Conservation (phyloP, 352 stramenopile species). For the Phytophthora tentaculata region DNA sequence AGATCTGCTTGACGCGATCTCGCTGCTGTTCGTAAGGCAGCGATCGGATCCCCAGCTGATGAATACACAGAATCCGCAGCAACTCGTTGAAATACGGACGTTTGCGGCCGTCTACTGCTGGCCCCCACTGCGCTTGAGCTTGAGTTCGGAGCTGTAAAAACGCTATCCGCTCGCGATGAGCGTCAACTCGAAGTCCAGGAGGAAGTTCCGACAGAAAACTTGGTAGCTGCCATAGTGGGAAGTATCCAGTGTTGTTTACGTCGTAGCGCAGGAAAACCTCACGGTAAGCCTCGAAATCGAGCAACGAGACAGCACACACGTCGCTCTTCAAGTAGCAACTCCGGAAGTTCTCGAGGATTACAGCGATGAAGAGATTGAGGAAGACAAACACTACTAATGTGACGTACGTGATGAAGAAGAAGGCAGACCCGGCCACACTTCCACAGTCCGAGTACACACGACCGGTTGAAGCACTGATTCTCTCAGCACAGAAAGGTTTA, state of each 20-base stretch:
- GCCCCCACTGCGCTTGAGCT: conserved; percentile 60
- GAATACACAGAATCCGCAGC: conserved; percentile 76
- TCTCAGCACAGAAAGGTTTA: conserved; percentile 66
- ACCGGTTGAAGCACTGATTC: conserved; percentile 38
- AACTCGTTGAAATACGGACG: conserved; percentile 83
- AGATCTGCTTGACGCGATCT: conserved; percentile 86
- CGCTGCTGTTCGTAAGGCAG: conserved; percentile 83
- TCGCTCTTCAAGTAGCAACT: conserved; percentile 82
- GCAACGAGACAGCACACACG: conserved; percentile 73
- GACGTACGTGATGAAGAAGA: conserved; percentile 80
- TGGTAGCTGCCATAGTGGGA: conserved; percentile 72
- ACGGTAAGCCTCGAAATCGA: conserved; percentile 79
- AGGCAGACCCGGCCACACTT: conserved; percentile 41
- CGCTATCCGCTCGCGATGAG: conserved; percentile 44
- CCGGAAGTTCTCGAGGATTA: conserved; percentile 86
- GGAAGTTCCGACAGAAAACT: conserved; percentile 67
- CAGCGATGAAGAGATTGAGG: conserved; percentile 84
- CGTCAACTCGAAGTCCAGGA: conserved; percentile 54
- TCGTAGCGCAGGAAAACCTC: conserved; percentile 78
- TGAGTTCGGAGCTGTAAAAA: conserved; percentile 80
- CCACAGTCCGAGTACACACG: conserved; percentile 69
- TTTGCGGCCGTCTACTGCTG: conserved; percentile 36
- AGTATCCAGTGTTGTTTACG: conserved; percentile 50
- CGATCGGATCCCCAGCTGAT: conserved; percentile 81
- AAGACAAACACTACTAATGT: conserved; percentile 84